Evolutionary conservation across 73 alveolate species (phyloP), one percentile per base, ranked within the genome.

Genomic region (Effrenium voratum): DNA sequence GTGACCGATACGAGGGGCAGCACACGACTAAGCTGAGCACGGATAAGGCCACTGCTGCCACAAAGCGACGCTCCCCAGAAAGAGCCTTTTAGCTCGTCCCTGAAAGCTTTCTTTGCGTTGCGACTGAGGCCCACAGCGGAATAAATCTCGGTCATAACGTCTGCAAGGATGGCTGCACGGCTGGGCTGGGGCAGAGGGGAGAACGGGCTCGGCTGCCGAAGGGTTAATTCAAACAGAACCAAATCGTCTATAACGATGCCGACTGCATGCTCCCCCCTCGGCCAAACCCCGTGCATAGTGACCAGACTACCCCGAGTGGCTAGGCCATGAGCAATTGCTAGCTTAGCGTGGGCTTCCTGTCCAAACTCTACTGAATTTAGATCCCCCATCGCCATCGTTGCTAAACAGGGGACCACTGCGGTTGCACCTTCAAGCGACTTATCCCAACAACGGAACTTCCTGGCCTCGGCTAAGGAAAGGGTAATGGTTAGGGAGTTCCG

Each of bases 381-480:
- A 44, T 79, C 91, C 6, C 91, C 91, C 91, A 79, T 79, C 28
- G 91, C 91, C 44, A 79, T 28, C 26, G 91, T 24, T 44, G 32
- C 45, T 46, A 79, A 47, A 10, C 70, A 38, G 46, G 91, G 72
- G 32, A 24, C 24, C 13, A 28, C 70, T 1, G 8, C 63, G 10
- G 46, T 28, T 44, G 70, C 45, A 38, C 32, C 22, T 4, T n/a
- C 30, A 43, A 10, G 34, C 41, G 44, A 5, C 46, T n/a, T n/a
- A n/a, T n/a, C n/a, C n/a, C n/a, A n/a, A n/a, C n/a, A 8, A 0
- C 32, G 2, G 30, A 45, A 79, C 47, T 13, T 5, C 45, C 46
- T 47, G 45, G 91, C 91, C 24, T 8, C 70, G 1, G 15, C 47
- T 6, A 24, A n/a, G 6, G 91, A 22, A 1, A 45, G 38, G 10